phyloP scores from a whole-genome alignment of 331 rosid genomes.

The Arachis monticola region DNA sequence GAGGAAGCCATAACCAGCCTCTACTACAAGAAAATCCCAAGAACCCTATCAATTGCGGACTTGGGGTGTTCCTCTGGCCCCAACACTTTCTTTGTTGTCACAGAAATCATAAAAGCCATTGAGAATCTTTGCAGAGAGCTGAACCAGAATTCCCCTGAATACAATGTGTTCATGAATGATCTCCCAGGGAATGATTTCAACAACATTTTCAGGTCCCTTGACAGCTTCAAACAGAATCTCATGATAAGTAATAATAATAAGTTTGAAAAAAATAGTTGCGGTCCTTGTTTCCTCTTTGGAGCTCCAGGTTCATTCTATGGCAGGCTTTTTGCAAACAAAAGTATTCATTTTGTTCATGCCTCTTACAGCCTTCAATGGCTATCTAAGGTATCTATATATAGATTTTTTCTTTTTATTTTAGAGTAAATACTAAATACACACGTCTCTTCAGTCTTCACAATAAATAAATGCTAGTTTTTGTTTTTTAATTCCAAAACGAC shows the following conservation, averaged over 20 bases:
- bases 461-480: too few relatives aligned
- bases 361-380: conserved; percentile 64
- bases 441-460: too few relatives aligned
- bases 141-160: conserved; percentile 47
- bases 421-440: too few relatives aligned
- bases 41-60: conserved; percentile 59
- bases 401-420: too few relatives aligned
- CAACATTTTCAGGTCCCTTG: conserved; percentile 51
- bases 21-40: conserved; percentile 25
- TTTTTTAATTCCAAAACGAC: too few relatives aligned
- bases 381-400: conserved; percentile 42
- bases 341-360: conserved; percentile 65
- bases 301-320: conserved; percentile 72
- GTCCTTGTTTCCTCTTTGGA: conserved; percentile 59
- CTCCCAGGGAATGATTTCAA: conserved; percentile 71
- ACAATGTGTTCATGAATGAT: conserved; percentile 58
- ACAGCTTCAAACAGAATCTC: conserved; percentile 42
- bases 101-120: conserved; percentile 49
- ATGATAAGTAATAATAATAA: too few relatives aligned
- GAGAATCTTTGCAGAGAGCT: conserved; percentile 45
- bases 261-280: conserved; percentile 29
- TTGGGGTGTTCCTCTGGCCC: conserved; percentile 78
- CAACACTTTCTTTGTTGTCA: conserved; percentile 54
- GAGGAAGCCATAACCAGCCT: conserved; percentile 59
- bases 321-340: conserved; percentile 49